Percentiles rank a stretch among this genome's conserved stretches.
phyloP scores from a whole-genome alignment of 2,329 filamentous ascomycete species.

The Botryotinia narcissicola region DNA sequence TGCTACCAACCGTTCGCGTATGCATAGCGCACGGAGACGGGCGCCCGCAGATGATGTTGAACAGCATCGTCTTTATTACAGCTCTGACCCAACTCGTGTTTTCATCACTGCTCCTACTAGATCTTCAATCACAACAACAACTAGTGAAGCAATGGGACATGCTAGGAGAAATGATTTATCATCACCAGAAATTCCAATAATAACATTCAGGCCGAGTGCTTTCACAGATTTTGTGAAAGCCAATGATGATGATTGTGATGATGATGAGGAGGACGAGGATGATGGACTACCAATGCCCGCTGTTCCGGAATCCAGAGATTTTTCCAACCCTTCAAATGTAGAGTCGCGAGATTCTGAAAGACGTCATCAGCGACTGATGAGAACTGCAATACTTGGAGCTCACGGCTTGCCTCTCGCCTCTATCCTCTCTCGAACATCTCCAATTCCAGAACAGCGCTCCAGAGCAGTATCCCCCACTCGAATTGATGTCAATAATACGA shows the following conservation, averaged over 20 bases:
- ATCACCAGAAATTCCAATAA: neutral
- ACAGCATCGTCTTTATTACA: too few relatives aligned
- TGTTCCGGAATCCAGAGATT: constrained; percentile 33
- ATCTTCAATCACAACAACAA: neutral
- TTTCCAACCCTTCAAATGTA: constrained; percentile 22
- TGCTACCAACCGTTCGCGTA: neutral
- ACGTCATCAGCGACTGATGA: constrained; percentile 11
- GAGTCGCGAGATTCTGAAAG: constrained; percentile 26
- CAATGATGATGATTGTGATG: neutral
- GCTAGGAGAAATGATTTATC: neutral
- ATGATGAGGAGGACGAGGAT: constrained; percentile 17
- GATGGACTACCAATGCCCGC: constrained; percentile 35
- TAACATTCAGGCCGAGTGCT: constrained; percentile 28
- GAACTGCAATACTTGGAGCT: constrained; percentile 29
- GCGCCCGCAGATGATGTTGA: neutral
- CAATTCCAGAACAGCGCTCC: neutral
- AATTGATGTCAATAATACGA: neutral
- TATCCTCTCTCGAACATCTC: constrained; percentile 22
- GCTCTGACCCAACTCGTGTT: neutral
- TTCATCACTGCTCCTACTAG: neutral
- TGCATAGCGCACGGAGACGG: neutral
- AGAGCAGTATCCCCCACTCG: constrained; percentile 13
- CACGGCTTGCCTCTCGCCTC: constrained; percentile 30
- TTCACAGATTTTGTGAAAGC: neutral
- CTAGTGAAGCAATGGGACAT: neutral